Evolutionary conservation across 2,329 filamentous ascomycete species (phyloP), one percentile per base, ranked within the genome.

Genomic region (Emergomyces pasteurianus): DNA sequence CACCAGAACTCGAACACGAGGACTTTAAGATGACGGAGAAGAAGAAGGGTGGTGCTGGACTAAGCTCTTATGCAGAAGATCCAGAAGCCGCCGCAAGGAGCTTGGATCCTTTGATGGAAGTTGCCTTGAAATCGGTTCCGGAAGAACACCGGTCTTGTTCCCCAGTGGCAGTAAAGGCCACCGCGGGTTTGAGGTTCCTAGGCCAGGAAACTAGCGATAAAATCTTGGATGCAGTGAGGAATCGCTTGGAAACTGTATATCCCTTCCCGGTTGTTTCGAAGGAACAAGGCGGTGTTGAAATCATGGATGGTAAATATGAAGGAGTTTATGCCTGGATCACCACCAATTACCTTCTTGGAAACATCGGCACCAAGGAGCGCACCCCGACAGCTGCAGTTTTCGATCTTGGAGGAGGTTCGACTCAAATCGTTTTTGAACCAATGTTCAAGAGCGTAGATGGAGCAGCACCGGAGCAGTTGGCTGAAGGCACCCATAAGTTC

Each of bases 311-410:
- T 64, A 91, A 89, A 58, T 89, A 96, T 71, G 94, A 99, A 78
- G 94, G 94, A 72, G 92, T 99, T 36, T 99, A 95, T 72, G 95
- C 94, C 59, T 99, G 94, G 94, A 95, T 99, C 74, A 99, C 94
- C 7, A 94, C 91, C 66, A 99, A 99, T 81, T 99, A 99, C 76
- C 87, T 99, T 47, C 85, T 99, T 28, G 92, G 92, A 70, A 97
- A 97, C 79, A 97, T 99, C 74, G 94, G 94, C 62, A 89, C 89
- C 12, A 89, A 91, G 1, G 92, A 96, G 72, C 85, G 92, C 73
- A 90, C 84, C 64, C 88, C 90, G 58, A 97, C 94, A 1, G 95
- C 94, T 47, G 94, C 94, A 58, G 86, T 96, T 62, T 96, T 99
- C 70, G 94, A 99, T 72, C 87, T 99, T 56, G 94, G 94, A 65